Evolutionary conservation across 805 yeast genomes (phyloP).

Genomic region (Kodamaea hsintzibuensis): DNA sequence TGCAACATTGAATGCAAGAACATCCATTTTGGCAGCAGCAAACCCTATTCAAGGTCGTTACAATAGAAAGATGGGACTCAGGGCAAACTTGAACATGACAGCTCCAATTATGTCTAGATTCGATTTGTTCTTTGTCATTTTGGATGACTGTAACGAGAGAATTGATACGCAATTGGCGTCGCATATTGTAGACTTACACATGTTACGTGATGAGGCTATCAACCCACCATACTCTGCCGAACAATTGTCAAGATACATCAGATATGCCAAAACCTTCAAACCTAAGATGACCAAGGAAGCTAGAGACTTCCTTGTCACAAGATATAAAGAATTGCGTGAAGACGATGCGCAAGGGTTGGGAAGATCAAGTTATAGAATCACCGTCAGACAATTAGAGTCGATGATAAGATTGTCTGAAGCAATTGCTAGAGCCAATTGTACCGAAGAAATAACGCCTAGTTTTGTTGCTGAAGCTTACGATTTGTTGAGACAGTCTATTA

Average conservation of each 20-base stretch:
- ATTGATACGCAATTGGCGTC: conserved; percentile 87
- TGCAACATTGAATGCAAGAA: conserved; percentile 94
- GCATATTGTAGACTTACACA: conserved; percentile 91
- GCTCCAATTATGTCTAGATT: conserved; percentile 99
- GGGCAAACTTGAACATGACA: conserved; percentile 90
- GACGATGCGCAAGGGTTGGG: conserved; percentile 91
- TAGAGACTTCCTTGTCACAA: conserved; percentile 68
- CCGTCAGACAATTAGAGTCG: conserved; percentile 95
- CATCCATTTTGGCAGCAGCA: conserved; percentile 97
- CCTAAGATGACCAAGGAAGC: conserved; percentile 86
- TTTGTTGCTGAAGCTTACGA: conserved; percentile 94
- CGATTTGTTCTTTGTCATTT: conserved; percentile 89
- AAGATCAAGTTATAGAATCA: conserved; percentile 85
- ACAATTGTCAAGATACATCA: conserved; percentile 83
- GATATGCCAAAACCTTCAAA: conserved; percentile 88
- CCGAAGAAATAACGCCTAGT: conserved; percentile 77
- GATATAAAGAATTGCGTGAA: conserved; percentile 81
- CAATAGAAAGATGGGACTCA: conserved; percentile 78
- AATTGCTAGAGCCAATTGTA: conserved; percentile 95
- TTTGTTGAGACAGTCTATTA: conserved; percentile 84
- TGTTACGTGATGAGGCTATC: conserved; percentile 87
- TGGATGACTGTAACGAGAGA: conserved; percentile 92
- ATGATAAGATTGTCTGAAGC: conserved; percentile 94
- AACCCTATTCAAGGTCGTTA: conserved; percentile 98
- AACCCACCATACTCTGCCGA: conserved; percentile 87